Conservation (phyloP, 352 stramenopile species). For the Globisporangium abappressorium region DNA sequence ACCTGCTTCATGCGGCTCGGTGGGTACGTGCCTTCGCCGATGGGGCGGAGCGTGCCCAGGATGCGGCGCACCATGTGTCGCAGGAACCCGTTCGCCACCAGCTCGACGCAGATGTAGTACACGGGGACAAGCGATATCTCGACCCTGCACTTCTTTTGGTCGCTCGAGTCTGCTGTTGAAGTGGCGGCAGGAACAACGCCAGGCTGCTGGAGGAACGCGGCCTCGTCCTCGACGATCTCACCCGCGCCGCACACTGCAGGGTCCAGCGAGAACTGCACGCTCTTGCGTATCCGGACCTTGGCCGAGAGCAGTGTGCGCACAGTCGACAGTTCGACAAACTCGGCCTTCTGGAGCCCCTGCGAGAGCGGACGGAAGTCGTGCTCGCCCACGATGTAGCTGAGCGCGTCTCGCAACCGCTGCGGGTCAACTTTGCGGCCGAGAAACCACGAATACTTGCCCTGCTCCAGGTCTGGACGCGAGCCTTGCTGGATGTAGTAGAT, state of each 20-base stretch:
- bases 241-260: conserved; percentile 47
- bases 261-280: conserved; percentile 74
- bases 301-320: conserved; percentile 66
- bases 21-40: conserved; percentile 67
- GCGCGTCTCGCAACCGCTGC: conserved; percentile 53
- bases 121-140: conserved; percentile 24
- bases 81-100: conserved; percentile 83
- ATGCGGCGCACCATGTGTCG: conserved; percentile 87
- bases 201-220: conserved; percentile 4
- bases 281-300: conserved; percentile 56
- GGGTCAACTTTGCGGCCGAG: conserved; percentile 66
- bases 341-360: conserved; percentile 59
- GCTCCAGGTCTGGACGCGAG: conserved; percentile 57
- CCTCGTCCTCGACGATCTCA: conserved; percentile 51
- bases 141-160: conserved; percentile 42
- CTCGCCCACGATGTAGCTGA: conserved; percentile 61
- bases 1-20: conserved; percentile 65
- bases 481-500: conserved; percentile 89
- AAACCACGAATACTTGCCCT: conserved; percentile 82
- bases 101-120: conserved; percentile 83
- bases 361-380: conserved; percentile 85
- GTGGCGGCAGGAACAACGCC: background rate
- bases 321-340: conserved; percentile 59
- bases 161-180: conserved; percentile 12
- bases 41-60: conserved; percentile 71